phyloP scores from a whole-genome alignment of 2,329 filamentous ascomycete genomes.

The Microcyclospora tardicrescens region DNA sequence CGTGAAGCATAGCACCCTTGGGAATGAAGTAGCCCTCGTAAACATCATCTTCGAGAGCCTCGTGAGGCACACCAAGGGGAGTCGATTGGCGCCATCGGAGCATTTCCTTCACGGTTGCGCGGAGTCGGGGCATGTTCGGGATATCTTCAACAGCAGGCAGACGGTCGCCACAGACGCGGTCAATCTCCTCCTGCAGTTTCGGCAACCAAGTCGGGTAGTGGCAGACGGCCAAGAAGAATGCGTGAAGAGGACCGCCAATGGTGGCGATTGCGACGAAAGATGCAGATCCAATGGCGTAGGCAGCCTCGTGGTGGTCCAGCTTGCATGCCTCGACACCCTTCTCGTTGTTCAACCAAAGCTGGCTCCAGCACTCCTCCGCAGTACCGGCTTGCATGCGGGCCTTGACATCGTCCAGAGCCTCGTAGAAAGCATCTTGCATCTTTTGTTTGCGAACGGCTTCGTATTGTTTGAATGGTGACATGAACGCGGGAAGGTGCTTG shows the following conservation, averaged over 20 bases:
- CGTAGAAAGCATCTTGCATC: slow-evolving; percentile 22
- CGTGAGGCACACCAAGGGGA: slow-evolving; percentile 29
- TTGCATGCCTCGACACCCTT: slow-evolving; percentile 17
- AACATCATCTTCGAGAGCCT: slow-evolving; percentile 23
- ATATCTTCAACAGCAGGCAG: slow-evolving; percentile 20
- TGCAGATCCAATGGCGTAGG: slow-evolving; percentile 22
- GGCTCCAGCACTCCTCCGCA: slow-evolving; percentile 19
- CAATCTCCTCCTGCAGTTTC: slow-evolving; percentile 20
- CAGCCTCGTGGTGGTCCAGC: slow-evolving; percentile 21
- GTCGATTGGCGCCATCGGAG: slow-evolving; percentile 23
- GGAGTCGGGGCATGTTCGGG: slow-evolving; percentile 20
- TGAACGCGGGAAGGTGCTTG: slow-evolving; percentile 16
- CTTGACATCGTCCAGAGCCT: slow-evolving; percentile 20
- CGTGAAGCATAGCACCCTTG: slow-evolving; percentile 24
- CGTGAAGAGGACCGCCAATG: slow-evolving; percentile 21
- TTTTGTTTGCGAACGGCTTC: slow-evolving; percentile 17
- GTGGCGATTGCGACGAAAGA: slow-evolving; percentile 24
- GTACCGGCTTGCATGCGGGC: slow-evolving; percentile 14
- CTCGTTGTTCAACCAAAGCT: slow-evolving; percentile 19
- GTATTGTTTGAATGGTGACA: slow-evolving; percentile 20
- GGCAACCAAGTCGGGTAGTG: slow-evolving; percentile 21
- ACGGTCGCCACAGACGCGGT: slow-evolving; percentile 20
- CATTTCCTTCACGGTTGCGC: slow-evolving; percentile 23
- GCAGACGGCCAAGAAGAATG: slow-evolving; percentile 23
- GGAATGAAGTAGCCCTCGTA: slow-evolving; percentile 26